phyloP scores from a whole-genome alignment of 2,329 filamentous ascomycete species.

The Davidsoniella virescens region DNA sequence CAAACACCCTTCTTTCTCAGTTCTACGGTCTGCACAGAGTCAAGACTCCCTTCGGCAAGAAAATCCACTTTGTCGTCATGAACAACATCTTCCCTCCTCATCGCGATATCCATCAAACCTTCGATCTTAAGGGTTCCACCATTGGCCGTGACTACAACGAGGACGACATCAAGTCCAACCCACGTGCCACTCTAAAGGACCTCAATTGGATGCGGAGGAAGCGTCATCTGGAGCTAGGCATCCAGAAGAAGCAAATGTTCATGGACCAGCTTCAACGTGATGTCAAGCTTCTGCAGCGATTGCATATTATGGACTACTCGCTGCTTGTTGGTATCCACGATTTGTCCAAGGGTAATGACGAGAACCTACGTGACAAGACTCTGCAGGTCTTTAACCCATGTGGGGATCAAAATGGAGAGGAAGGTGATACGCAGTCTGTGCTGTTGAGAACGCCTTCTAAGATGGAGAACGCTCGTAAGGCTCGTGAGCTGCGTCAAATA shows the following conservation, averaged over 20 bases:
- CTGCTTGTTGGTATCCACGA: conserved; percentile 91
- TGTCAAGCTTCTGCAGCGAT: conserved; percentile 66
- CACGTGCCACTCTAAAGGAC: conserved; percentile 85
- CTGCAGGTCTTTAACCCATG: conserved; percentile 86
- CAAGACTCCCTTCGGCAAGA: conserved; percentile 94
- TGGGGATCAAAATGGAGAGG: conserved; percentile 31
- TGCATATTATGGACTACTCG: conserved; percentile 98
- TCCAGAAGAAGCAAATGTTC: conserved; percentile 75
- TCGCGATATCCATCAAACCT: conserved; percentile 91
- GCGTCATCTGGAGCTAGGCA: conserved; percentile 72
- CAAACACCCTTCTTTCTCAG: conserved; percentile 90
- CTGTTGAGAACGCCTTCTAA: conserved; percentile 86
- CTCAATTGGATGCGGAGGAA: conserved; percentile 87
- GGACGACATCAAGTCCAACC: conserved; percentile 74
- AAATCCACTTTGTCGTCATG: conserved; percentile 99
- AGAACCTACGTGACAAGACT: conserved; percentile 79
- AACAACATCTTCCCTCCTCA: conserved; percentile 98
- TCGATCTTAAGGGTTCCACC: conserved; percentile 92
- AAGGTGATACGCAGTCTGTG: conserved; percentile 41
- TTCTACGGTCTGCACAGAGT: conserved; percentile 96
- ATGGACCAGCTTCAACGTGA: conserved; percentile 78
- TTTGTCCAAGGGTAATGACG: conserved; percentile 75
- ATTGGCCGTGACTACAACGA: conserved; percentile 84
- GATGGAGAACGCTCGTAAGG: conserved; percentile 78
- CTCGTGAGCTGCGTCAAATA: conserved; percentile 76